These are phyloP conservation scores for Melanopsichium pennsylvanicum DNA, from an alignment of 1,284 basidiomycete genomes.

Conservation along the genomic window DNA sequence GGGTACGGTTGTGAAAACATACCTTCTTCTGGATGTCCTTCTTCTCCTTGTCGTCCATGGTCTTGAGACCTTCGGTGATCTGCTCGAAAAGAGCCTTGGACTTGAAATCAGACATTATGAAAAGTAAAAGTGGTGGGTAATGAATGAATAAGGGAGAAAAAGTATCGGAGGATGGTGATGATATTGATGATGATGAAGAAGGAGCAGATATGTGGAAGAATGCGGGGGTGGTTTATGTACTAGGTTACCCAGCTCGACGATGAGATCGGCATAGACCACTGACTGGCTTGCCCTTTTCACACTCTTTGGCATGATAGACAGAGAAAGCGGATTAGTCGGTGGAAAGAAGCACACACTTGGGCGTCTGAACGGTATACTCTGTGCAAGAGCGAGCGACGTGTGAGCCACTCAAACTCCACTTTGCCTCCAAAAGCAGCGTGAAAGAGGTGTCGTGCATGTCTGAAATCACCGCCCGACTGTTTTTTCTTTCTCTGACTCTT, in stretches of 20 bases:
- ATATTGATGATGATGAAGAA: no score
- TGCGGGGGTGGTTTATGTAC: constrained; percentile 29
- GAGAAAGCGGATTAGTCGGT: neutral
- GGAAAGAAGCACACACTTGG: neutral
- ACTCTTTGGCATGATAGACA: neutral
- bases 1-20: constrained; percentile 3
- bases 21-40: constrained; percentile 86
- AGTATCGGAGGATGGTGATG: neutral
- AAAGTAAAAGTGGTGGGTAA: constrained; percentile 2
- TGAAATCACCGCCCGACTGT: constrained; percentile 10
- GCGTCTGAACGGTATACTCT: no score
- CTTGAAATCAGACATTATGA: constrained; percentile 63
- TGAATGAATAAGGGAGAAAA: neutral
- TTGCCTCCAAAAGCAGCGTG: constrained; percentile 33
- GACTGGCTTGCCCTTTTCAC: constrained; percentile 4
- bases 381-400: no score
- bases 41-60: constrained; percentile 77
- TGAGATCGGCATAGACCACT: constrained; percentile 10
- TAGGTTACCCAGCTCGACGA: neutral
- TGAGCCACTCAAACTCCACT: neutral
- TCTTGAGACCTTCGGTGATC: constrained; percentile 74
- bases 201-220: neutral
- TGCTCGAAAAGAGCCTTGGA: constrained; percentile 64
- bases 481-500: neutral
- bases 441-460: constrained; percentile 15